These are phyloP conservation scores for Austroboletus rostrupii DNA, from an alignment of 1,284 basidiomycete species.

Conservation along the genomic window DNA sequence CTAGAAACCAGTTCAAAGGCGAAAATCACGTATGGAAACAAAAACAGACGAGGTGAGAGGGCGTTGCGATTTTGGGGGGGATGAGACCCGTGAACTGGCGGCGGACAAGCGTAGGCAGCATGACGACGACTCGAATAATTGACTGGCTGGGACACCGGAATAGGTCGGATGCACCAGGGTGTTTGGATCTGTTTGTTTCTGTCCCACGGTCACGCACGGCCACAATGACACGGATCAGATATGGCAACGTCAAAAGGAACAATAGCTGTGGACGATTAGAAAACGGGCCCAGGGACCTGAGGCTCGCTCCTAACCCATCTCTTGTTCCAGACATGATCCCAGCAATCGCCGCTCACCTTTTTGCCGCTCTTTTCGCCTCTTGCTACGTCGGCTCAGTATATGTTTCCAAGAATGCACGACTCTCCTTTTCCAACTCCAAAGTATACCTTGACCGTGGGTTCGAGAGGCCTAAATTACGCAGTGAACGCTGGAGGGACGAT, in stretches of 20 bases:
- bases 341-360: constrained; percentile 38
- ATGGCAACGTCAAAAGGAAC: constrained; percentile 10
- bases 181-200: constrained; percentile 20
- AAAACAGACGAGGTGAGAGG: constrained; percentile 72
- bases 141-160: constrained; percentile 13
- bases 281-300: constrained; percentile 8
- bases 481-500: constrained; percentile 65
- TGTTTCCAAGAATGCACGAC: constrained; percentile 51
- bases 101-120: constrained; percentile 82
- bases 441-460: constrained; percentile 25
- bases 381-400: constrained; percentile 67
- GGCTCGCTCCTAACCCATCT: too few relatives aligned
- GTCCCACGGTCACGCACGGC: constrained; percentile 20
- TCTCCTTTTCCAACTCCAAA: constrained; percentile 40
- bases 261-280: constrained; percentile 13
- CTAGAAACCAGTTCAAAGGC: constrained; percentile 32
- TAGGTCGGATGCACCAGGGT: constrained; percentile 14
- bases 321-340: constrained; percentile 24
- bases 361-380: constrained; percentile 46
- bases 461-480: constrained; percentile 26
- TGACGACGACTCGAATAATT: constrained; percentile 30
- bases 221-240: background rate
- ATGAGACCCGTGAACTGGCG: constrained; percentile 80
- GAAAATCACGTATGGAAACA: fast-evolving
- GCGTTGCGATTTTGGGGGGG: constrained; percentile 94